Evolutionary conservation across 2,329 filamentous ascomycete species (phyloP).

Genomic region (Calycina herbarum): DNA sequence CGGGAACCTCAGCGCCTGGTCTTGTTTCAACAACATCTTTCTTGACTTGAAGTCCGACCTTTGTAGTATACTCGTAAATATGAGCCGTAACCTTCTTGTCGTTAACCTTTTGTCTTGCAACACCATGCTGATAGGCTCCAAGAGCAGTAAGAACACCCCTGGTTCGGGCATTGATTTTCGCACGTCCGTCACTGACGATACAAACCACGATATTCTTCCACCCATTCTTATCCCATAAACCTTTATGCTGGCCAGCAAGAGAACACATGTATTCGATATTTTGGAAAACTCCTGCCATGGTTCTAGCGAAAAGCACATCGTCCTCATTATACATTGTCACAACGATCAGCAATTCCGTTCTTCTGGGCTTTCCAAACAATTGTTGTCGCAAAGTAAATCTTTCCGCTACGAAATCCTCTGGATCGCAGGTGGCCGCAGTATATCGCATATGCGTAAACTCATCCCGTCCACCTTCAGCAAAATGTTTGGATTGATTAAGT

Average conservation of each 20-base stretch:
- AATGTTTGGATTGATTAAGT: conserved; percentile 17
- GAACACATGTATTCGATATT: conserved; percentile 72
- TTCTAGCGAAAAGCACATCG: conserved; percentile 67
- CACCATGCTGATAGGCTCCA: conserved; percentile 69
- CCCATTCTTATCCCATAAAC: conserved; percentile 65
- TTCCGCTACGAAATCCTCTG: conserved; percentile 62
- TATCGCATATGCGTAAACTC: conserved; percentile 68
- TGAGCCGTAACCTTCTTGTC: conserved; percentile 70
- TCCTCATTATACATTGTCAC: conserved; percentile 77
- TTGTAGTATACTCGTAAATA: conserved; percentile 62
- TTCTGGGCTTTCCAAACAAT: conserved; percentile 66
- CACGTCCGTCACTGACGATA: conserved; percentile 68
- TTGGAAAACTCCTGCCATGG: conserved; percentile 68
- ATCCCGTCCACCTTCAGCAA: conserved; percentile 13
- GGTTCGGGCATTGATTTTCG: conserved; percentile 66
- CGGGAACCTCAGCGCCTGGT: conserved; percentile 76
- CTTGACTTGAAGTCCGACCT: conserved; percentile 77
- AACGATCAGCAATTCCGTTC: conserved; percentile 71
- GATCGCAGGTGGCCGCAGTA: conserved; percentile 71
- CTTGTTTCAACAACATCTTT: conserved; percentile 82
- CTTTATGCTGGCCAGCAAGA: conserved; percentile 57
- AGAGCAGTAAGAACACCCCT: conserved; percentile 63
- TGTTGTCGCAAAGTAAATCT: conserved; percentile 69
- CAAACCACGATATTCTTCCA: conserved; percentile 77
- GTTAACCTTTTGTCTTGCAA: conserved; percentile 70